Conservation (phyloP, 1,139 yeast genomes). For the Blastobotrys buckinghamii region DNA sequence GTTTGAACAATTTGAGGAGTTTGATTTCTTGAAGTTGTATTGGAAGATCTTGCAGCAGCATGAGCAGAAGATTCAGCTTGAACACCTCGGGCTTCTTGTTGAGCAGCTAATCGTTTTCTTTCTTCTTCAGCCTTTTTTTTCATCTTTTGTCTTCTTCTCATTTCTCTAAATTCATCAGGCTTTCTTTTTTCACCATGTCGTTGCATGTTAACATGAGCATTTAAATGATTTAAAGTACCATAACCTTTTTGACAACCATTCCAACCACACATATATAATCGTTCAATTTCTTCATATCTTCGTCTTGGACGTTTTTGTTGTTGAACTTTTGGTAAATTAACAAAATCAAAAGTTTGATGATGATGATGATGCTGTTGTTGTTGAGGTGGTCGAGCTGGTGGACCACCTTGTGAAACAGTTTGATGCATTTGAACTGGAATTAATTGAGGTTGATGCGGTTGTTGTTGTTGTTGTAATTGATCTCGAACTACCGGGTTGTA, state of each 20-base stretch:
- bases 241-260: constrained; percentile 63
- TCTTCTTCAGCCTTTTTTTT: constrained; percentile 21
- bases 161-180: constrained; percentile 59
- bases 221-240: constrained; percentile 71
- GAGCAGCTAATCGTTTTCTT: neutral
- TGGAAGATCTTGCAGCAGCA: too few relatives aligned
- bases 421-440: too few relatives aligned
- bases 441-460: neutral
- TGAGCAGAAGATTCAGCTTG: too few relatives aligned
- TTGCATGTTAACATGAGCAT: constrained; percentile 69
- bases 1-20: too few relatives aligned
- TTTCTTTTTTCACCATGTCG: constrained; percentile 64
- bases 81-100: too few relatives aligned
- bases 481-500: neutral
- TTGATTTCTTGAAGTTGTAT: too few relatives aligned
- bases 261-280: constrained; percentile 57
- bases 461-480: neutral
- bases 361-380: too few relatives aligned
- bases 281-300: constrained; percentile 61
- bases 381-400: neutral
- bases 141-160: constrained; percentile 34
- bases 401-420: too few relatives aligned
- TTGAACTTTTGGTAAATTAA: constrained; percentile 19
- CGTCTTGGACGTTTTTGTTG: constrained; percentile 47
- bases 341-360: constrained; percentile 22